phyloP scores from a whole-genome alignment of 2,329 filamentous ascomycete genomes.

The Colletotrichum limetticola region DNA sequence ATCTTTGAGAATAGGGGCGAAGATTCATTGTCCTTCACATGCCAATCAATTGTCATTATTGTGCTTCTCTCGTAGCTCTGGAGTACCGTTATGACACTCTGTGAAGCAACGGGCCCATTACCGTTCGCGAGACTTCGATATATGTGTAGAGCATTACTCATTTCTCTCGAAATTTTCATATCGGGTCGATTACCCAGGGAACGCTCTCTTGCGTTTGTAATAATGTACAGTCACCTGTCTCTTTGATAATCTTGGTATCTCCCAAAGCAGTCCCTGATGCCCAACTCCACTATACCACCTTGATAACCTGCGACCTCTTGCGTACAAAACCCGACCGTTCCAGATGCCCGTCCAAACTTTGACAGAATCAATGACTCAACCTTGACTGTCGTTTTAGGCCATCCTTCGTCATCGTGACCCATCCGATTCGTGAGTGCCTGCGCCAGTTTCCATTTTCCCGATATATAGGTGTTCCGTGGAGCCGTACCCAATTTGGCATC shows the following conservation, averaged over 20 bases:
- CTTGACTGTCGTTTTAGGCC: background rate
- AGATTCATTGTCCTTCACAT: background rate
- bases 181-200: background rate
- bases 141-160: background rate
- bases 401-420: background rate
- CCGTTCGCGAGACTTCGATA: background rate
- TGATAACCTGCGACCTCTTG: background rate
- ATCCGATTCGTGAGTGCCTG: background rate
- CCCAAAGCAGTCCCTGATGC: slow-evolving; percentile 15
- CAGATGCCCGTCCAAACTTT: background rate
- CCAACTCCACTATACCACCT: slow-evolving; percentile 7
- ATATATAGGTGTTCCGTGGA: background rate
- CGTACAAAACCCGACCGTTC: background rate
- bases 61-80: background rate
- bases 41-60: background rate
- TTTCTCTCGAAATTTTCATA: background rate
- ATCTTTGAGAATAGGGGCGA: background rate
- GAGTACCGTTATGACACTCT: no score
- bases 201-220: background rate
- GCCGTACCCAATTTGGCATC: slow-evolving; percentile 1
- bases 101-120: background rate
- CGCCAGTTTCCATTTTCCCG: slow-evolving; percentile 2
- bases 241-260: slow-evolving; percentile 21
- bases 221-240: background rate
- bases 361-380: background rate